Evolutionary conservation across 1,284 basidiomycete genomes (phyloP), one percentile per base, ranked within the genome.

Genomic region (Irpex sp.): DNA sequence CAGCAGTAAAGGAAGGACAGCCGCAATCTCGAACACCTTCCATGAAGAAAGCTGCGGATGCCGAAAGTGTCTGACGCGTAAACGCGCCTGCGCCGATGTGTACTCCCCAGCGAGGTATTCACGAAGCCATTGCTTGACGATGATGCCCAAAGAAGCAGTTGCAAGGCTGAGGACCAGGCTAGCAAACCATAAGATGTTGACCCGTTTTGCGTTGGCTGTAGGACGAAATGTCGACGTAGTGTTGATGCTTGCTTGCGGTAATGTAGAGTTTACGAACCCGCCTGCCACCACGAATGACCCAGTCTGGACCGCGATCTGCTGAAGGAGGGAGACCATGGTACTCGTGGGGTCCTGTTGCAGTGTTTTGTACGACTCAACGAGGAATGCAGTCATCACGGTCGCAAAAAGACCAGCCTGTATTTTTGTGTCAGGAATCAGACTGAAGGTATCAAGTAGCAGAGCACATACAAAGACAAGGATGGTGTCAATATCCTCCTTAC

Each of bases 121-220:
- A 37, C 56, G 56, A 26, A 57, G 56, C 56, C 56, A 57, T 36
- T 57, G 56, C 34, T 57, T 57, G 34, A 57, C 56, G 17, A 57
- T 15, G 26, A 57, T 57, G n/a, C 56, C 56, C 9, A 57, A 37
- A 7, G 56, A 57, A 11, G 56, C 56, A 9, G 56, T 57, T 13
- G 37, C 56, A 11, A 57, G 26, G 56, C 56, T 57, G 34, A 26
- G 15, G n/a, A 57, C 56, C 31, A 57, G 34, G n/a, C 56, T 57
- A 11, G 56, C 26, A 37, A 57, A 57, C 56, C 56, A 57, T 36
- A 57, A 17, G n/a, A 37, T 37, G 56, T 57, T 57, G n/a, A 57
- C 34, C 19, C 56, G n/a, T 17, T 34, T 37, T 7, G 56, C 17
- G 19, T 26, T 34, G 17, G 56, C 9, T 8, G 56, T 17, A 15